phyloP scores from a whole-genome alignment of 345 rosid species.

The Populus euphratica region DNA sequence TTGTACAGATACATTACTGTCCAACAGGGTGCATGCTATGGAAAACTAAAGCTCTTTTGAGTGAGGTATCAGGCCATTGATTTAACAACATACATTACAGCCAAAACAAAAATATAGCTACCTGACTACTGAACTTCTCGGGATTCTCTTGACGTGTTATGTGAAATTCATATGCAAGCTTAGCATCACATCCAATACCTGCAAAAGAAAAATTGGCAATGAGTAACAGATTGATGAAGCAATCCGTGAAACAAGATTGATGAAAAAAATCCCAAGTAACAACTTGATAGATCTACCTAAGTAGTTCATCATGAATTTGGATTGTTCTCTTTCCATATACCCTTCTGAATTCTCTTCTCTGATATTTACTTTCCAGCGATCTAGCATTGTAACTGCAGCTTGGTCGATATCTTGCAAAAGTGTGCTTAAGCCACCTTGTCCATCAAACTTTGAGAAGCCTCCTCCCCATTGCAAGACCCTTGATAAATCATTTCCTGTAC shows the following conservation, averaged over 20 bases:
- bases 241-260: not conserved
- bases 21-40: not conserved
- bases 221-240: not conserved
- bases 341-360: constrained; percentile 30
- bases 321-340: constrained; percentile 27
- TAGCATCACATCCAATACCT: constrained; percentile 94
- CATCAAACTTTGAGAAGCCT: constrained; percentile 67
- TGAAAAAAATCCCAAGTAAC: not conserved
- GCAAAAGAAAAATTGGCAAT: constrained; percentile 4
- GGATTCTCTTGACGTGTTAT: constrained; percentile 80
- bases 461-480: constrained; percentile 86
- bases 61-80: constrained; percentile 7
- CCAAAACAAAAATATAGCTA: constrained; percentile 19
- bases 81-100: not conserved
- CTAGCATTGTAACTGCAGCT: constrained; percentile 89
- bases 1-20: not conserved
- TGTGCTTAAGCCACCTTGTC: constrained; percentile 79
- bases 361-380: constrained; percentile 83
- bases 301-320: constrained; percentile 87
- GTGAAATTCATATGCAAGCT: constrained; percentile 87
- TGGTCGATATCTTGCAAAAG: constrained; percentile 64
- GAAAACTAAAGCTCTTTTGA: not conserved
- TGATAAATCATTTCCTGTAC: constrained; percentile 97
- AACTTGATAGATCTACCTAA: constrained; percentile 43
- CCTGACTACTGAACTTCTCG: constrained; percentile 81